phyloP scores from a whole-genome alignment of 495 filamentous ascomycete genomes.

The Elaphomyces granulatus region DNA sequence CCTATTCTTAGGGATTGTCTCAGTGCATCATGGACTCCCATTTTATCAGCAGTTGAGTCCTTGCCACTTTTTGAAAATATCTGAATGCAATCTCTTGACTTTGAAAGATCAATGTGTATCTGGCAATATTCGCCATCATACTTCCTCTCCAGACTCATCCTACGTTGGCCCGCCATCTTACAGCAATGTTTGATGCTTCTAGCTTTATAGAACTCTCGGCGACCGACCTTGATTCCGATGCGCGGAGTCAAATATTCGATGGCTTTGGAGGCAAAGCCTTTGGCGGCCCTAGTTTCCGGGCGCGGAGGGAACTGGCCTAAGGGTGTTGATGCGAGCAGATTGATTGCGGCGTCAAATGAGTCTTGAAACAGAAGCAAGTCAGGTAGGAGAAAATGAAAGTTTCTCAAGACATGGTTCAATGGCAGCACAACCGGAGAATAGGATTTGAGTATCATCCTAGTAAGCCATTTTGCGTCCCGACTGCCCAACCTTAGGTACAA shows the following conservation, averaged over 20 bases:
- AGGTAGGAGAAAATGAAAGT: constrained; percentile 43
- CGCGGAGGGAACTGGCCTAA: constrained; percentile 26
- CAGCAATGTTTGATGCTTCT: constrained; percentile 60
- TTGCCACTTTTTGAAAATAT: constrained; percentile 90
- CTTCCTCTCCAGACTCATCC: constrained; percentile 66
- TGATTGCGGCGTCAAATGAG: constrained; percentile 38
- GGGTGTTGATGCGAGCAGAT: constrained; percentile 27
- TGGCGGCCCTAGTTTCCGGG: constrained; percentile 23
- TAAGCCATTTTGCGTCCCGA: constrained; percentile 79
- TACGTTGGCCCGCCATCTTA: constrained; percentile 40
- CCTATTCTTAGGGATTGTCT: constrained; percentile 44
- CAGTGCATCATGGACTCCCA: constrained; percentile 38
- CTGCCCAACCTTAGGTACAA: constrained; percentile 48
- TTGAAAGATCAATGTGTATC: constrained; percentile 61
- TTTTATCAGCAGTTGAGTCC: constrained; percentile 62
- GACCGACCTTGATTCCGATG: constrained; percentile 60
- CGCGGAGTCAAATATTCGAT: constrained; percentile 41
- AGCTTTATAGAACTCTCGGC: constrained; percentile 58
- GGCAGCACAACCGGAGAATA: constrained; percentile 47
- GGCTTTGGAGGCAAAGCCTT: constrained; percentile 23
- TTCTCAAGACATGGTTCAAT: constrained; percentile 29
- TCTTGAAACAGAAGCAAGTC: constrained; percentile 53
- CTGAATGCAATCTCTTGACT: constrained; percentile 41
- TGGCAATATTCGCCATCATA: constrained; percentile 85
- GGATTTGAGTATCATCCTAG: constrained; percentile 64